Conservation (phyloP, 2,329 filamentous ascomycete species). For the Monosporascus sp. region DNA sequence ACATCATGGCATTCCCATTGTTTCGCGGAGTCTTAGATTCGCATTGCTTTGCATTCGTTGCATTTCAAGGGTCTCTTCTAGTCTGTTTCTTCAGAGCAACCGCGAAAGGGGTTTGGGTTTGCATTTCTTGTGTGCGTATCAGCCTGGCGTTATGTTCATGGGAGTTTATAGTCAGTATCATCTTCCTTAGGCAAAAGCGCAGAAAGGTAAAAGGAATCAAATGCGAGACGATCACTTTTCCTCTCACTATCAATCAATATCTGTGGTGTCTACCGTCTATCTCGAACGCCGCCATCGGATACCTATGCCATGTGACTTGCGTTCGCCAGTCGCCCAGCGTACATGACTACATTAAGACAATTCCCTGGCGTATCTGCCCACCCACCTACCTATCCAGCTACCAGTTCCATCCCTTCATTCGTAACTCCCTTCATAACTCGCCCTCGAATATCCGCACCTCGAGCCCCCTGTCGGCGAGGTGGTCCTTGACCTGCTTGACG, state of each 20-base stretch:
- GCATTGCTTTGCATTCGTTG: background rate
- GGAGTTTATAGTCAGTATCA: background rate
- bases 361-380: background rate
- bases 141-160: background rate
- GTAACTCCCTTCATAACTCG: conserved; percentile 28
- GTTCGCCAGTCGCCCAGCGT: background rate
- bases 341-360: background rate
- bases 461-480: conserved; percentile 65
- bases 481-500: conserved; percentile 87
- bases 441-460: conserved; percentile 75
- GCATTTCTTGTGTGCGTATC: background rate
- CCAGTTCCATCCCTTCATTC: conserved; percentile 1
- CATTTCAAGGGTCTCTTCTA: background rate
- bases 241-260: background rate
- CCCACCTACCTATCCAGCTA: background rate
- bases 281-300: background rate
- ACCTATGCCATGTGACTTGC: background rate
- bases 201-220: background rate
- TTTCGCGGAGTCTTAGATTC: background rate
- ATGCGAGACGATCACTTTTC: background rate
- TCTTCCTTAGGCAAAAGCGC: background rate
- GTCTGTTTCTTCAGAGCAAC: background rate
- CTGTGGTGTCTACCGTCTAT: background rate
- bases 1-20: background rate
- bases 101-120: background rate